Evolutionary conservation across 169 alveolate species (phyloP), one percentile per base, ranked within the genome.

Genomic region (Eimeria falciformis): DNA sequence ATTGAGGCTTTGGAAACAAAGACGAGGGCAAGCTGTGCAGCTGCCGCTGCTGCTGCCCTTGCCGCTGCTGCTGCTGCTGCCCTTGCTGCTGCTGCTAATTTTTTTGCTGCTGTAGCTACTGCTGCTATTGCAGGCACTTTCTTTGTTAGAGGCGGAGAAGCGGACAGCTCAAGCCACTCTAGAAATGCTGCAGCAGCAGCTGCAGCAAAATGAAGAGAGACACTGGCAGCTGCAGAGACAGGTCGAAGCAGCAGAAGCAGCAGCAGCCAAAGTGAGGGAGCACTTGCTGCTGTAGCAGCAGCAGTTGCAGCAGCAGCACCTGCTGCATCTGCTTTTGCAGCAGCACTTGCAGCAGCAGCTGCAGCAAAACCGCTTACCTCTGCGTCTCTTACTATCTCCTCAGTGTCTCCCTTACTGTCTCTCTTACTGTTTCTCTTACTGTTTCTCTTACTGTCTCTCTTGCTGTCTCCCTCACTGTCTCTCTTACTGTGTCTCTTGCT

Each of bases 121-220:
- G 85, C 65, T 75, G 85, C 66, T 75, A 27, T 27, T 37, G 85
- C 85, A 40, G 66, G 62, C 62, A 7, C 14, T 75, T 58, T 40
- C 85, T 21, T 6, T 29, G n/a, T 21, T 75, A 45, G 85, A 75
- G 66, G 85, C 43, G 9, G 85, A 75, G 40, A 75, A 75, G 62
- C 85, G 85, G 37, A 75, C 40, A 11, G 58, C 85, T 21, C 66
- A 75, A 3, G 65, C n/a, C n/a, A 3, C 85, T 21, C 27, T 75
- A n/a, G 85, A 75, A 50, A 21, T 46, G 66, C 85, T 75, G 46
- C 85, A 75, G 66, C 85, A 75, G 85, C 85, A 40, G 21, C 85
- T 75, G 85, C 17, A 62, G 73, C 73, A 62, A 29, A 62, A 29
- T 29, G 73, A 62, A n/a, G 55, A 75, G 85, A 58, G 40, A 43